Base-by-base conservation (phyloP, 192 early-diverging fungal species). In the Dissophora ornata region DNA sequence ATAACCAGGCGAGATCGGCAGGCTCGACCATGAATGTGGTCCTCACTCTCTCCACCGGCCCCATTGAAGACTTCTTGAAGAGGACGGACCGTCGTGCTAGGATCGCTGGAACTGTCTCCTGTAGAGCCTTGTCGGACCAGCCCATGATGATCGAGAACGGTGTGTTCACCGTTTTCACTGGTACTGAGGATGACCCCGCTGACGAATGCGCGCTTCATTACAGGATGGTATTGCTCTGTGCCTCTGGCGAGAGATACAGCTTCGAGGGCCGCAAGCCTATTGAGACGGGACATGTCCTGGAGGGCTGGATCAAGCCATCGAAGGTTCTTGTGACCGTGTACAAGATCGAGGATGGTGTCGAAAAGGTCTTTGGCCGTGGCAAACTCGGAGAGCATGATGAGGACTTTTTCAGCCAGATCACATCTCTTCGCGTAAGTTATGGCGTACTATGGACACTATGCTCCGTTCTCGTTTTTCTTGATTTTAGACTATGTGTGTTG, bases 91-190 rank as follows among this genome's bases (percentile, higher is more conserved):
- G 81, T 50, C 44, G 51, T 8, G 79, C 82, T 16, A 41, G 61
- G 3, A 73, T 83, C 46, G 52, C 57, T 19, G 82, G 82, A 33
- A 83, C 82, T 1, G 65, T 83, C 24, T 70, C 73, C 18, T 83
- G 82, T 69, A 68, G 82, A 34, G 82, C 82, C n/a, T 8, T 83
- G 16, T 83, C 82, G 1, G 79, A 74, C 7, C 62, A 83, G 57
- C 82, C 82, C 45, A 71, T 83, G 64, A 69, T 81, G 46, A 64
- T 83, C 15, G 69, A 66, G 45, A 48, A 22, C 11, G 82, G 82
- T 15, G 65, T 67, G 3, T 83, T 83, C 36, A 75, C 67, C n/a
- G 32, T 83, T n/a, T 79, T 65, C 22, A 71, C 67, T 7, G 57
- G 71, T 5, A 38, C 44, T 2, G 68, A 80, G 11, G 65, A 62